phyloP scores from a whole-genome alignment of 345 rosid genomes.

The Bruguiera gymnorhiza region DNA sequence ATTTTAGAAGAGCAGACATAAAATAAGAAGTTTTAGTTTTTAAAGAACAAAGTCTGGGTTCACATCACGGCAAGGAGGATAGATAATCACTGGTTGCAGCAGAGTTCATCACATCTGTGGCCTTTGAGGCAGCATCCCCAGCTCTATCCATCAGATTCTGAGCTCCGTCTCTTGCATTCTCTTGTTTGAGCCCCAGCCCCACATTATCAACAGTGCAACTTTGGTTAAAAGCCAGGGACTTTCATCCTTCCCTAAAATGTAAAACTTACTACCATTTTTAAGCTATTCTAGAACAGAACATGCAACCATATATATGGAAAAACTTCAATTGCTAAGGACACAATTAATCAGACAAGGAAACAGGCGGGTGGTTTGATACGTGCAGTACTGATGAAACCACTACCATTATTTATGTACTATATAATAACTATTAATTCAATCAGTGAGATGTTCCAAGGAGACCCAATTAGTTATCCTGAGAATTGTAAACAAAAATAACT shows the following conservation, averaged over 20 bases:
- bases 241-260: not conserved
- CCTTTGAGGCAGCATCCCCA: conserved; percentile 35
- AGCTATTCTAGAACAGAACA: too few relatives aligned
- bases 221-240: not conserved
- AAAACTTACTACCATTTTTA: not conserved
- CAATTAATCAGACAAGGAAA: too few relatives aligned
- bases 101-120: conserved; percentile 24
- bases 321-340: too few relatives aligned
- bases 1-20: conserved; percentile 16
- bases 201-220: conserved; percentile 8
- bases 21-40: not conserved
- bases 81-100: conserved; percentile 30
- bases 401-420: too few relatives aligned
- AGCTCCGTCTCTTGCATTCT: conserved; percentile 13
- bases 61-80: not conserved
- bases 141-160: conserved; percentile 26
- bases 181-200: conserved; percentile 15
- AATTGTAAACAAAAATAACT: too few relatives aligned
- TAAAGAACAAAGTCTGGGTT: not conserved
- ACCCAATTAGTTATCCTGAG: too few relatives aligned
- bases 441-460: too few relatives aligned
- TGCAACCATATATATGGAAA: too few relatives aligned
- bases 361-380: too few relatives aligned
- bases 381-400: too few relatives aligned
- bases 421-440: too few relatives aligned